Evolutionary conservation across 352 stramenopile genomes (phyloP).

Genomic region (Aphanomyces stellatus): DNA sequence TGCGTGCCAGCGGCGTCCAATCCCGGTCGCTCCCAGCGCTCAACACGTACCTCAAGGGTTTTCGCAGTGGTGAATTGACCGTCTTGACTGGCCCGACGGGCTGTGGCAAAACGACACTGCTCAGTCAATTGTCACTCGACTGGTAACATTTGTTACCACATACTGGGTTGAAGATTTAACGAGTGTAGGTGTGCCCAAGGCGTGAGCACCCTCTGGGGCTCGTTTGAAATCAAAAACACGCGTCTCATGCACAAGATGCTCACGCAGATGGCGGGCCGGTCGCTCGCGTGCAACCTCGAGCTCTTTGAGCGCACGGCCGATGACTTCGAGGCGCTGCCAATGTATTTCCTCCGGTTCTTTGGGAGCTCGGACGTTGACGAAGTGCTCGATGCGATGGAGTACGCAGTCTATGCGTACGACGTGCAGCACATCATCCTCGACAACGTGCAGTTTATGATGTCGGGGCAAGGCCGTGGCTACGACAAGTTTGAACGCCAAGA

Average conservation of each 20-base stretch:
- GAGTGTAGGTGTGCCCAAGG: constrained; percentile 87
- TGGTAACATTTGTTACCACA: not conserved
- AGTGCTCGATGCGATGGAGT: constrained; percentile 98
- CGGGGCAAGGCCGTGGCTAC: constrained; percentile 67
- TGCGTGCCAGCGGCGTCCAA: constrained; percentile 88
- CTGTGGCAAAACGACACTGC: constrained; percentile 91
- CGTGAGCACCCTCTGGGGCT: constrained; percentile 98
- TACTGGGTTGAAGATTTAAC: not conserved
- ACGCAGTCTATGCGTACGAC: constrained; percentile 96
- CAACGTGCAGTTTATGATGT: constrained; percentile 99
- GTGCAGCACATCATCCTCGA: constrained; percentile 98
- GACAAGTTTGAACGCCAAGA: constrained; percentile 91
- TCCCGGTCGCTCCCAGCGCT: constrained; percentile 92
- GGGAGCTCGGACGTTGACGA: constrained; percentile 91
- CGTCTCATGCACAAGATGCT: constrained; percentile 97
- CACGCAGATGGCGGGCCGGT: constrained; percentile 85
- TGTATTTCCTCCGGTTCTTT: constrained; percentile 99
- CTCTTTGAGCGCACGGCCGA: constrained; percentile 73
- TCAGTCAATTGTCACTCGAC: constrained; percentile 87
- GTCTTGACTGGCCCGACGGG: constrained; percentile 97
- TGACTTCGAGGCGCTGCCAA: constrained; percentile 91
- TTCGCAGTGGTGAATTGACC: constrained; percentile 96
- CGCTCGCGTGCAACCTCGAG: constrained; percentile 57
- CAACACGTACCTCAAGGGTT: constrained; percentile 94
- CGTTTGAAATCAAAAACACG: constrained; percentile 99